Base-by-base conservation (phyloP, 2,329 filamentous ascomycete genomes). In the Microsporum audouinii region DNA sequence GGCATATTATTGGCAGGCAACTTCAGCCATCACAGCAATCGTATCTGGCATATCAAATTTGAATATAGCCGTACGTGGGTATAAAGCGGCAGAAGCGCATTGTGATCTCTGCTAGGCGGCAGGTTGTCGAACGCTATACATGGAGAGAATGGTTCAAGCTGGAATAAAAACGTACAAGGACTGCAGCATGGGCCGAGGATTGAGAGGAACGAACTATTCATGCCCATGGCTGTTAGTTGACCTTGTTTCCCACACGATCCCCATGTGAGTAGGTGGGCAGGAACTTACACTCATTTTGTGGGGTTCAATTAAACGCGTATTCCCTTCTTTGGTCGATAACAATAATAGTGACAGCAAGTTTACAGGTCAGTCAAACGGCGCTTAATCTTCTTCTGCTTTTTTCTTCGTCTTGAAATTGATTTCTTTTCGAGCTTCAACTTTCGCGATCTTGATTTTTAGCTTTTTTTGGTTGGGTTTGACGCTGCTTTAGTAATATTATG, bases 181-280 rank as follows among this genome's bases (percentile, higher is more conserved):
- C 80, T 96, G 91, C 73, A 99, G 88, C 83, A 96, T 91, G 49
- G 94, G 94, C 75, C 92, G 89, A 72, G 94, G 94, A 82, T 99
- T 99, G 71, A 97, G 82, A 65, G 94, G 94, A 75, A 95, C 87
- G 79, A 95, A 95, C 84, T 87, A 63, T 8, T 34, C 57, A 57
- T 36, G 17, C 10, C 14, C 10, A 36, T 17, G 5, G 51, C 12
- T 36, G 31, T 55, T 55, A 55, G 51, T 17, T n/a, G 14, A 7
- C 10, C 4, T 23, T 31, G 27, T 14, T 29, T 55, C 31, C 51
- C 51, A 55, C 51, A 53, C 49, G 49, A 49, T n/a, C 45, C 17
- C 17, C 39, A 41, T 12, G 34, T 10, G 45, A 31, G 31, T n/a
- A 34, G 4, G n/a, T 12, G 51, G 12, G 51, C 51, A 36, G 29